Percentiles rank a stretch among this genome's conserved stretches.
Conservation (phyloP, 208 protist genomes). For the Endotrypanum monterogeii region DNA sequence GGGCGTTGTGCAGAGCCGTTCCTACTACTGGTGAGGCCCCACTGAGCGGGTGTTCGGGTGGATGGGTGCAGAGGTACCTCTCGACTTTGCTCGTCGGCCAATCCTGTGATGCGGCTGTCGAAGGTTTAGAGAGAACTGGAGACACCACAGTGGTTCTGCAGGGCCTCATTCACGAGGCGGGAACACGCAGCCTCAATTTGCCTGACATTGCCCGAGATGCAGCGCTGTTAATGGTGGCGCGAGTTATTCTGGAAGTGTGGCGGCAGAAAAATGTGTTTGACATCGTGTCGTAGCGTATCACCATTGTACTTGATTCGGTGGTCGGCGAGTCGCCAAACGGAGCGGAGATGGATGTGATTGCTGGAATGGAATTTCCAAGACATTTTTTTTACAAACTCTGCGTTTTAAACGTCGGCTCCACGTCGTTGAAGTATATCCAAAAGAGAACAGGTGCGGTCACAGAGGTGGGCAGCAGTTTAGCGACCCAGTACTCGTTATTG, state of each 20-base stretch:
- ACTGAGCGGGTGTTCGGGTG: not conserved
- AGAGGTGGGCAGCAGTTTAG: not conserved
- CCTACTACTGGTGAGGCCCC: not conserved
- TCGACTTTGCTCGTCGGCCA: constrained; percentile 28
- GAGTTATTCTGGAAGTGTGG: constrained; percentile 39
- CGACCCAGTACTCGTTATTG: not conserved
- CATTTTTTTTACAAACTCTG: no score
- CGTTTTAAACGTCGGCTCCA: not conserved
- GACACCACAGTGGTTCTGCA: constrained; percentile 19
- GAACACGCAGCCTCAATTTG: constrained; percentile 9
- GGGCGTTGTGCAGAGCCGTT: not conserved
- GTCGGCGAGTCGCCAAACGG: not conserved
- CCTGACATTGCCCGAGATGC: constrained; percentile 19
- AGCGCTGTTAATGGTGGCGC: constrained; percentile 14
- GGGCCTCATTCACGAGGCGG: constrained; percentile 29
- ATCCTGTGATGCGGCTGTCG: constrained; percentile 25
- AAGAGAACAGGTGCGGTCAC: not conserved
- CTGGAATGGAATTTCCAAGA: no score
- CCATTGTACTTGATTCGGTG: no score
- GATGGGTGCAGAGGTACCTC: constrained; percentile 44
- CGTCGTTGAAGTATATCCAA: not conserved
- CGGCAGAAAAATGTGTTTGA: constrained; percentile 68
- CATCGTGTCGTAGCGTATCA: not conserved
- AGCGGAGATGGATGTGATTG: not conserved
- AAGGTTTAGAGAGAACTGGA: constrained; percentile 1